Evolutionary conservation across 1,284 basidiomycete species (phyloP).

Genomic region (Ganoderma sinense): DNA sequence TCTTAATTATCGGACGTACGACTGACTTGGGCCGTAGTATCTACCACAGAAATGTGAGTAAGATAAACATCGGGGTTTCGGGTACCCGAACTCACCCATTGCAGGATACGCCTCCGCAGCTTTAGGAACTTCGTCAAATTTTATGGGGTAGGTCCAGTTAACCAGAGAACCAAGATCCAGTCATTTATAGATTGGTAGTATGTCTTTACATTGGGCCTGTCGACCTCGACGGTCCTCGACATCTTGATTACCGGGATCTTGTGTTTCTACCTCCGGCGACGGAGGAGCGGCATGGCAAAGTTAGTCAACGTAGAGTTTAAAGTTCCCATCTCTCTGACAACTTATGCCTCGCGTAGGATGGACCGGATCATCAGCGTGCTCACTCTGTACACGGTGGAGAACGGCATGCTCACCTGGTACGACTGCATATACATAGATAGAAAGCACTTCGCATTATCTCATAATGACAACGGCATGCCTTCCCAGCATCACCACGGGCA

Average conservation of each 20-base stretch:
- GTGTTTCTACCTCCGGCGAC: slow-evolving; percentile 22
- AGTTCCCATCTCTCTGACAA: neutral
- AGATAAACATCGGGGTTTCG: neutral
- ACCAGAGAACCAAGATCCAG: neutral
- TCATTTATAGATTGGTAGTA: slow-evolving; percentile 5
- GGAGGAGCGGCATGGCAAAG: slow-evolving; percentile 21
- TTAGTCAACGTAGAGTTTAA: neutral
- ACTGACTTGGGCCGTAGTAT: slow-evolving; percentile 30
- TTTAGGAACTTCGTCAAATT: slow-evolving; percentile 39
- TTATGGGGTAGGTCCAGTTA: slow-evolving; percentile 21
- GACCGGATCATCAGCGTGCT: slow-evolving; percentile 18
- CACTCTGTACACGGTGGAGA: slow-evolving; percentile 23
- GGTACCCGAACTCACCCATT: neutral
- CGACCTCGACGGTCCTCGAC: slow-evolving; percentile 16
- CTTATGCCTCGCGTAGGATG: slow-evolving; percentile 13
- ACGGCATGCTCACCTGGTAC: slow-evolving; percentile 27
- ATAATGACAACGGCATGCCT: neutral
- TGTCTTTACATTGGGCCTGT: slow-evolving; percentile 23
- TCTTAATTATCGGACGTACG: neutral
- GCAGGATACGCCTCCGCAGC: slow-evolving; percentile 33
- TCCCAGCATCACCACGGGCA: slow-evolving; percentile 18
- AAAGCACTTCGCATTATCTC: neutral
- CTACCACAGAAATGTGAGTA: slow-evolving; percentile 44
- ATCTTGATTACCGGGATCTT: slow-evolving; percentile 22
- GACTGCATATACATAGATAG: neutral